Percentiles rank a stretch among this genome's conserved stretches.
Conservation (phyloP, 306 rosid genomes). For the Malus domestica region ASM211411v1 NC_041804.1:10461001-10461500, state of each 20-base stretch:
- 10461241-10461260: slow-evolving; percentile 97
- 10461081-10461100: neutral
- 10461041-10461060: neutral
- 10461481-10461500: neutral
- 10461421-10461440: neutral
- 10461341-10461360: neutral
- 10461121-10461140: neutral
- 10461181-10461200: neutral
- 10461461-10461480: neutral
- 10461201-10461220: neutral
- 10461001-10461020: neutral
- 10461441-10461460: neutral
- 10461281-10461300: slow-evolving; percentile 86
- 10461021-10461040: neutral
- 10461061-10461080: neutral
- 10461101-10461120: neutral
- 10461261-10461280: slow-evolving; percentile 93
- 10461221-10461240: slow-evolving; percentile 9
- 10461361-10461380: neutral
- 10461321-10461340: slow-evolving; percentile 96
- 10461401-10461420: neutral
- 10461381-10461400: neutral
- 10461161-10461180: neutral
- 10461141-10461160: neutral
- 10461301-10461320: slow-evolving; percentile 89